These are phyloP conservation scores for Boletus pseudopeckii DNA, from an alignment of 768 basidiomycete genomes.

Conservation along the genomic window DNA sequence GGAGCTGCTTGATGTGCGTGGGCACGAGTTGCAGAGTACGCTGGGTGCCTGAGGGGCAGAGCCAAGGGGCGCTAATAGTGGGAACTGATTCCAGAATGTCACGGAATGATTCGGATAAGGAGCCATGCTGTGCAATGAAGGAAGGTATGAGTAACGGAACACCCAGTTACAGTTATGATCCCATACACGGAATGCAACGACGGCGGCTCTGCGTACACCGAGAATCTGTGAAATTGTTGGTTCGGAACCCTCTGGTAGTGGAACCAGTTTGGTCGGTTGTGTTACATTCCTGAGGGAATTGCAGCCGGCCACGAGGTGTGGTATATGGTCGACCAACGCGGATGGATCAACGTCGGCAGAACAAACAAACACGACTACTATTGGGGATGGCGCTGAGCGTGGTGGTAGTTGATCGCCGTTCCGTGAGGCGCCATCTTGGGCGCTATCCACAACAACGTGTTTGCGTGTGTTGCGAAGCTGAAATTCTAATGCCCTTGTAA, in stretches of 20 bases:
- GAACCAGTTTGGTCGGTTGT: slow-evolving; percentile 51
- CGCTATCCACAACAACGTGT: slow-evolving; percentile 2
- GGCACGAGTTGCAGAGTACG: slow-evolving; percentile 43
- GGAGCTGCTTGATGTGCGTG: slow-evolving; percentile 79
- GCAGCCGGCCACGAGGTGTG: slow-evolving; percentile 70
- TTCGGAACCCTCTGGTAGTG: slow-evolving; percentile 70
- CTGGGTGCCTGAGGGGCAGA: slow-evolving; percentile 29
- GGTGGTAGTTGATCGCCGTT: not conserved
- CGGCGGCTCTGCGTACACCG: slow-evolving; percentile 65
- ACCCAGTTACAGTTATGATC: not conserved
- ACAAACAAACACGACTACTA: slow-evolving; percentile 61
- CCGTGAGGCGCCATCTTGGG: not conserved
- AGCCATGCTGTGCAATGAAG: slow-evolving; percentile 33
- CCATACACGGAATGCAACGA: slow-evolving; percentile 66
- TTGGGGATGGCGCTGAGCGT: slow-evolving; percentile 5
- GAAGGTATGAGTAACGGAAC: slow-evolving; percentile 4
- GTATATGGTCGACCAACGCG: slow-evolving; percentile 69
- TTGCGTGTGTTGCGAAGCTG: slow-evolving; percentile 40
- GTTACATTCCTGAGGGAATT: slow-evolving; percentile 45
- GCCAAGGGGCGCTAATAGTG: slow-evolving; percentile 64
- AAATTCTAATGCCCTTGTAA: slow-evolving; percentile 68
- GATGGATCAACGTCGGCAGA: slow-evolving; percentile 72
- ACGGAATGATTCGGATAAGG: slow-evolving; percentile 34
- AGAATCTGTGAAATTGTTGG: slow-evolving; percentile 51
- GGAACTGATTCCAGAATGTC: slow-evolving; percentile 50